Evolutionary conservation across 345 rosid species (phyloP), one percentile per base, ranked within the genome.

Genomic region (Citropsis articulata): DNA sequence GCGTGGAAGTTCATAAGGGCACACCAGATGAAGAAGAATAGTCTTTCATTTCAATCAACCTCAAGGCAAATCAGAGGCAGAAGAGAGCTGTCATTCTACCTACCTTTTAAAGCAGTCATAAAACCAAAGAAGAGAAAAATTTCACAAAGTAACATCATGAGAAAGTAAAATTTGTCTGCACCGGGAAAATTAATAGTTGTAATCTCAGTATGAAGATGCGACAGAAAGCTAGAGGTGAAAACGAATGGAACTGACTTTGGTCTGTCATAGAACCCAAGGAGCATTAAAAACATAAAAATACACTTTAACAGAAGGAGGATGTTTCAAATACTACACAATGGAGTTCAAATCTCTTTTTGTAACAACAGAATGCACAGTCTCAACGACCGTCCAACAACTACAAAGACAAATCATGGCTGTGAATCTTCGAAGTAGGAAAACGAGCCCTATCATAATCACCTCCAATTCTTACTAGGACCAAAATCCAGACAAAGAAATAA

Each of bases 11-110:
- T 56, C 7, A 24, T 10, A 31, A 66, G 55, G 33, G 19, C 50
- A 55, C 36, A 76, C 67, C 64, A 76, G 16, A 31, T 31, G 64
- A 65, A 75, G 65, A 76, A 66, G 22, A 65, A 65, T 31, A 48
- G 24, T 63, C 62, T 75, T 66, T 75, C 53, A 65, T 5, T 64
- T 28, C 63, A 53, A 50, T 65, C 50, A 45, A 45, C 50, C 50
- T 13, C 50, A 45, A 45, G 33, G 19, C 35, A 55, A 27, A 76
- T 66, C 53, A 76, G n/a, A 13, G 48, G 72, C 53, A 75, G 72
- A 76, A 66, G 48, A 65, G 18, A 65, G 24, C 71, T 33, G 66
- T 66, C 71, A 65, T 9, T 64, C 53, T 66, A 33, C 55, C 50
- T 64, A 31, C 55, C 63, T 33, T 30, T 13, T 9, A 38, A 30